Percentiles rank a stretch among this genome's conserved stretches.
Evolutionary conservation across 495 filamentous ascomycete genomes (phyloP).

Genomic region (Aspergillus coremiiformis): DNA sequence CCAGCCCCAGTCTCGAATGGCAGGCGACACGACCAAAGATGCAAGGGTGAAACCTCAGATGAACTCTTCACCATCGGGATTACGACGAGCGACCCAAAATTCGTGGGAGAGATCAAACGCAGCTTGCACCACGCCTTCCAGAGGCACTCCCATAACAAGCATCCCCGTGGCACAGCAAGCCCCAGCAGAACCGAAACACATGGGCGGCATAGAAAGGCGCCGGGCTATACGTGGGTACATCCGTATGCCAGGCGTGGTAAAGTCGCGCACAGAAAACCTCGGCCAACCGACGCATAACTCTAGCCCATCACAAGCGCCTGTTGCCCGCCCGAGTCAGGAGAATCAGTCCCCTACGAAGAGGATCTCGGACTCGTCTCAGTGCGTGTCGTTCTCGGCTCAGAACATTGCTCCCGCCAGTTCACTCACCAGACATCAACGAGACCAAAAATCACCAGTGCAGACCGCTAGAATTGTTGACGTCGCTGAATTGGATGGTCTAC

Average conservation of each 20-base stretch:
- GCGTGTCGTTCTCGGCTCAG: background rate
- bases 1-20: conserved; percentile 5
- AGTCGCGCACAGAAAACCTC: conserved; percentile 26
- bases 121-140: conserved; percentile 17
- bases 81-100: conserved; percentile 22
- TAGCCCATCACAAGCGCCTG: conserved; percentile 7
- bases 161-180: conserved; percentile 3
- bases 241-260: conserved; percentile 30
- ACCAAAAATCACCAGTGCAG: background rate
- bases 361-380: conserved; percentile 1
- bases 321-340: background rate
- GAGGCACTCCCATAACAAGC: conserved; percentile 9
- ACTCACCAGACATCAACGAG: background rate
- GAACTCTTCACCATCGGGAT: conserved; percentile 26
- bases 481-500: conserved; percentile 37
- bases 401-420: background rate
- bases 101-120: conserved; percentile 23
- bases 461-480: conserved; percentile 21
- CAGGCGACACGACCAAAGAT: conserved; percentile 24
- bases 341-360: conserved; percentile 2
- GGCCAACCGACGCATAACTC: conserved; percentile 18
- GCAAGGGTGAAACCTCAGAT: conserved; percentile 25
- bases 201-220: conserved; percentile 9
- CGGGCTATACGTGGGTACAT: conserved; percentile 37
- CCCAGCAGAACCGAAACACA: conserved; percentile 5